Evolutionary conservation across 306 rosid genomes (phyloP), one percentile per base, ranked within the genome.

Genomic region (Lathyrus aphaca): DNA sequence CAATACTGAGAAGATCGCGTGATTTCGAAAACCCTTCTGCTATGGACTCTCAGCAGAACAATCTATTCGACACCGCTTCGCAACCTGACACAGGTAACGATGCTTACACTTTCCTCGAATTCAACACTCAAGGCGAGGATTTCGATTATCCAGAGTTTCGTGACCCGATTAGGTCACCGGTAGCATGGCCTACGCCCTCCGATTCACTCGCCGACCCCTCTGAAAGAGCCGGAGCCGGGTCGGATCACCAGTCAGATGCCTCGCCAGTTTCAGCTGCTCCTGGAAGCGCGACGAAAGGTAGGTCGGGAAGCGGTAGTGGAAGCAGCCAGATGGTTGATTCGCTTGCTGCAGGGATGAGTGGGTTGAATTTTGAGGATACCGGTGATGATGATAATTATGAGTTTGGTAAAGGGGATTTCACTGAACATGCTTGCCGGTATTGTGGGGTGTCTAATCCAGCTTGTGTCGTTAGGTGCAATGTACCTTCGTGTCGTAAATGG

Each of bases 361-460:
- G 96, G 58, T 78, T 95, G 79, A 95, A 89, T 83, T 95, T 95
- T 45, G 97, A 95, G 80, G 99, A 91, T 43, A 80, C 97, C 14
- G 99, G 89, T 15, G 99, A 95, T 38, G 99, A 95, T 45, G 97
- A 95, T 21, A 82, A 71, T 71, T 91, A 74, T 10, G 99, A 88
- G 55, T 91, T 73, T 53, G 96, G 93, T 0, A 91, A 95, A 72
- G 97, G 99, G 46, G 90, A 95, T 84, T 95, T 95, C 71, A 89
- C 96, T 3, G 99, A 91, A 55, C 99, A 95, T 46, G 97, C 97
- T 19, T 95, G 99, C 57, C 83, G 97, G 70, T 95, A 95, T 79
- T 95, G 99, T 19, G 99, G 99, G 51, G 97, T 95, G 15, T 91
- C 99, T 0, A 95, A 95, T 40, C 99, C 99, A 1, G 97, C 97